Base-by-base conservation (phyloP, 73 alveolate genomes). In the Paraurostyla sp. region DNA sequence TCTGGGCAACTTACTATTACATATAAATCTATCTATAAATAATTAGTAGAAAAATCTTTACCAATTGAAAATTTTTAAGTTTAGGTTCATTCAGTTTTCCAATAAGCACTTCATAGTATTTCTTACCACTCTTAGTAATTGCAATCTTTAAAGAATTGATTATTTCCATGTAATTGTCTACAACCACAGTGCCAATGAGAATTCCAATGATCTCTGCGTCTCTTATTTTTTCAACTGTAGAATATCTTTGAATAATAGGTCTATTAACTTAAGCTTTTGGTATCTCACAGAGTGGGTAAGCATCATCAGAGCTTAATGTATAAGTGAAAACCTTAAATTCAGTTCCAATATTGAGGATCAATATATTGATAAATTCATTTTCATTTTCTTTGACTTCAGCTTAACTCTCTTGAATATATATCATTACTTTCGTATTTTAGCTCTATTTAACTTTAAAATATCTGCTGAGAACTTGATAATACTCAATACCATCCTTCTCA, bases 71-170 rank as follows among this genome's bases (percentile, higher is more conserved):
- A 45, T 91, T 91, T 48, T 71, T 69, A 40, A 91, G 46, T 43
- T 91, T 91, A n/a, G 95, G 95, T 49, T 91, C 95, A 58, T 91
- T 91, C 36, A 91, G 48, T 49, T 91, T 91, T 0, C 95, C 95
- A 3, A 91, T 68, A 27, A 91, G 56, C 38, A 91, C 83, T 45
- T 91, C 95, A 57, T 91, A 91, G 83, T 73, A 71, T 38, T 71
- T 91, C 76, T 84, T 91, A 0, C 78, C 78, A 20, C 59, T 4
- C 11, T 35, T 57, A 1, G 16, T 18, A 6, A 63, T 15, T n/a
- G 73, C 20, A 18, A 58, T 3, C 42, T 80, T 52, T 51, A 59
- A 0, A 25, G 20, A 27, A 30, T 85, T 68, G 71, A 52, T 68
- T 0, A 68, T 45, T 35, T 71, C 80, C 82, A 51, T 76, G 76